Percentiles rank a stretch among this genome's conserved stretches.
phyloP scores from a whole-genome alignment of 169 alveolate genomes.

The Plasmodium relictum region DNA sequence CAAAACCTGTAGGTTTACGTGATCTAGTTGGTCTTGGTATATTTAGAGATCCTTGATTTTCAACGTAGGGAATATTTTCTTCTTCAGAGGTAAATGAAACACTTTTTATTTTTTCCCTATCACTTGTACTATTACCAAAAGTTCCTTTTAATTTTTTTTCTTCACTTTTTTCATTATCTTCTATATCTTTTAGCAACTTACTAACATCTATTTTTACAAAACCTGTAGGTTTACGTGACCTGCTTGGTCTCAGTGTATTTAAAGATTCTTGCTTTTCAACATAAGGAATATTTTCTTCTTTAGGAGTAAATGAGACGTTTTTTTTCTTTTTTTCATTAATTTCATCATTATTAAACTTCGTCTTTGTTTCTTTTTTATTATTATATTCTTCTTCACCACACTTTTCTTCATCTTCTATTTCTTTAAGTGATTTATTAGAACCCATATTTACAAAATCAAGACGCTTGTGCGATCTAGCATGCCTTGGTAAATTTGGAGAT shows the following conservation, averaged over 20 bases:
- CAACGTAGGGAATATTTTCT: slow-evolving; percentile 8
- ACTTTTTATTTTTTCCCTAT: neutral
- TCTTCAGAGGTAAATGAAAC: slow-evolving; percentile 28
- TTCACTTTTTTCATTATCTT: neutral
- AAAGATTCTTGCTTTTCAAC: slow-evolving; percentile 20
- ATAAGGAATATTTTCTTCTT: slow-evolving; percentile 20
- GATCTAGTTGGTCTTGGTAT: slow-evolving; percentile 32
- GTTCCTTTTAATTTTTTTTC: neutral
- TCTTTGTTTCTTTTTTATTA: slow-evolving; percentile 3
- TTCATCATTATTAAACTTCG: neutral
- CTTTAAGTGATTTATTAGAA: slow-evolving; percentile 15
- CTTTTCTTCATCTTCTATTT: slow-evolving; percentile 42
- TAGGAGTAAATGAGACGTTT: slow-evolving; percentile 29
- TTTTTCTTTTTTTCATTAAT: neutral
- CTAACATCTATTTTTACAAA: slow-evolving; percentile 29
- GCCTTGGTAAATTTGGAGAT: slow-evolving; percentile 18
- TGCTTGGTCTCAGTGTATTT: slow-evolving; percentile 15
- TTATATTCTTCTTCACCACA: neutral
- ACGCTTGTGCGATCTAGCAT: slow-evolving; percentile 41
- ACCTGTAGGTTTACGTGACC: slow-evolving; percentile 56
- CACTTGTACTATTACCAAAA: neutral
- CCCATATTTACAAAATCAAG: slow-evolving; percentile 66
- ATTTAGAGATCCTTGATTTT: slow-evolving; percentile 3
- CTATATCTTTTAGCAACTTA: slow-evolving; percentile 3
- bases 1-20: slow-evolving; percentile 65